Conservation (phyloP, 2,329 filamentous ascomycete species). For the Scedosporium aurantiacum region DNA sequence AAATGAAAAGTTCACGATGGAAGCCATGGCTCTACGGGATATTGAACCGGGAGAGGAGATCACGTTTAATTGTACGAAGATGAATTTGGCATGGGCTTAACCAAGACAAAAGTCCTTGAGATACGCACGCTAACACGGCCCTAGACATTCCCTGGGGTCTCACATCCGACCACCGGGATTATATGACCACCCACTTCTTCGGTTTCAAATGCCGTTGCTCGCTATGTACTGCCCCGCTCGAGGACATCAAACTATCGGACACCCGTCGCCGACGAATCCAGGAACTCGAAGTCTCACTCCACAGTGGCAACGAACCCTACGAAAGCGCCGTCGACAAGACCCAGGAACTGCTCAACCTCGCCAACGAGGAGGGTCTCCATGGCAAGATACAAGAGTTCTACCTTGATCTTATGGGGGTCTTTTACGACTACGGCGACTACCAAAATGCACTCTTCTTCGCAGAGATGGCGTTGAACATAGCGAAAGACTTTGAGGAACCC, state of each 20-base stretch:
- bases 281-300: conserved; percentile 10
- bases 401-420: not conserved
- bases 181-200: conserved; percentile 14
- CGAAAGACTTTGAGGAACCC: not conserved
- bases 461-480: not conserved
- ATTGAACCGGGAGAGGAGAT: conserved; percentile 19
- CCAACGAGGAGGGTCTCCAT: not conserved
- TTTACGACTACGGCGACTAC: not conserved
- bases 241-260: conserved; percentile 19
- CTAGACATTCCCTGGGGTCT: conserved; percentile 17
- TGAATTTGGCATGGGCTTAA: not conserved
- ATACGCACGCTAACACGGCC: not conserved
- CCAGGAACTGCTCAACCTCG: not conserved
- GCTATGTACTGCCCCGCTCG: conserved; percentile 16
- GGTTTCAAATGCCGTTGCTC: conserved; percentile 19
- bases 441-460: not conserved
- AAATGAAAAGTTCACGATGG: conserved; percentile 3
- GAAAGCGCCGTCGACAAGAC: not conserved
- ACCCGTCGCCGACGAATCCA: conserved; percentile 16
- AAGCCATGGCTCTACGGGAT: conserved; percentile 14
- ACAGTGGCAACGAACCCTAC: not conserved
- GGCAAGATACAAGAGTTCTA: conserved; percentile 1
- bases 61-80: conserved; percentile 16
- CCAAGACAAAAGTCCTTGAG: conserved; percentile 8
- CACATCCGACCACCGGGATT: conserved; percentile 14